Evolutionary conservation across 2,329 filamentous ascomycete genomes (phyloP).

Genomic region (Trichoderma arundinaceum): DNA sequence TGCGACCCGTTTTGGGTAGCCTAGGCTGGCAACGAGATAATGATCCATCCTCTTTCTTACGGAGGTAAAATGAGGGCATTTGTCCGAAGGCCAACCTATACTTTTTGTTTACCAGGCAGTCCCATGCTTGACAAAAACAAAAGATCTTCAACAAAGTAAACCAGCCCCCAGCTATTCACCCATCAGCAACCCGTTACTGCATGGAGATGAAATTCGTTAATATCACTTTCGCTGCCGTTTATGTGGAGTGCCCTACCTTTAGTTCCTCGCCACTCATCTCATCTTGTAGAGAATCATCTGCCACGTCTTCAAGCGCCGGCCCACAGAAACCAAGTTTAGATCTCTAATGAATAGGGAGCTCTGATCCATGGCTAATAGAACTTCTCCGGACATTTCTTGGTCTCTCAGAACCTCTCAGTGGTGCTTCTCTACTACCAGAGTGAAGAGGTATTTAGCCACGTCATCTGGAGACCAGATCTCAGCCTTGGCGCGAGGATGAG

Average conservation of each 20-base stretch:
- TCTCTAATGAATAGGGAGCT: slow-evolving; percentile 94
- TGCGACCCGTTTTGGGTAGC: not conserved
- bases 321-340: slow-evolving; percentile 90
- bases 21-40: not conserved
- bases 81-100: not conserved
- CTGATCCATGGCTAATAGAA: slow-evolving; percentile 92
- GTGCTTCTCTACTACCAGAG: slow-evolving; percentile 80
- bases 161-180: not conserved
- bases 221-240: slow-evolving; percentile 57
- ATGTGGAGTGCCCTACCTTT: slow-evolving; percentile 58
- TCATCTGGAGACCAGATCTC: slow-evolving; percentile 78
- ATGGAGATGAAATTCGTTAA: not conserved
- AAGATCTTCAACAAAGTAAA: not conserved
- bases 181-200: not conserved
- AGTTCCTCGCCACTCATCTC: slow-evolving; percentile 67
- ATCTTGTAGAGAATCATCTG: slow-evolving; percentile 93
- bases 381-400: slow-evolving; percentile 94
- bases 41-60: not conserved
- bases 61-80: not conserved
- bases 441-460: slow-evolving; percentile 88
- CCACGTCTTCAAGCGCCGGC: slow-evolving; percentile 89
- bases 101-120: not conserved
- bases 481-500: slow-evolving; percentile 74
- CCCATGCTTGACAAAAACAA: not conserved
- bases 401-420: slow-evolving; percentile 95